Evolutionary conservation across 129 eudicot species (phyloP), one percentile per base, ranked within the genome.

Genomic region (Mikania micrantha): DNA sequence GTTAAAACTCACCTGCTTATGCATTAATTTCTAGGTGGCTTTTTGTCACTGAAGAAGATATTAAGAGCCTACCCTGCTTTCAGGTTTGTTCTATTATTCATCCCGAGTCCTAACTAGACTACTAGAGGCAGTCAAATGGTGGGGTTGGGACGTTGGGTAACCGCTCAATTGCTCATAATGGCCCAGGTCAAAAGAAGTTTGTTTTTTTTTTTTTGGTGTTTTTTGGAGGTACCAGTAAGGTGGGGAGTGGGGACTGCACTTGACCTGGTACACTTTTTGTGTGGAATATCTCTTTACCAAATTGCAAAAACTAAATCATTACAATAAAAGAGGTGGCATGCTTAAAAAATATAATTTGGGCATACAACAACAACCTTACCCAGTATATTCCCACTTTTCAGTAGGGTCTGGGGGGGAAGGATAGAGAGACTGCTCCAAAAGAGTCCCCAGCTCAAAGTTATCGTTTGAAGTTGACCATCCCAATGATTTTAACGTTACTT

Each of bases 11-110:
- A 66, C 60, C 24, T 25, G 67, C 44, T 56, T 40, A 10, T n/a
- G 41, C 62, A 2, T 36, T 10, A 48, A 50, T 49, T 27, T 64
- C 32, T 70, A 93, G 98, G 83, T 91, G 96, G 94, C 94, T 91
- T 74, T 91, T 88, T 53, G 96, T 91, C 27, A 91, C 97, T 28
- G 97, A 91, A 82, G 96, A 91, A 64, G 97, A 91, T 75, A 88
- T 91, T 22, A 91, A 91, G 69, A 66, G 73, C 74, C 78, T 91
- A 69, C 91, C 96, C 54, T 83, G 96, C 82, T 91, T 91, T 74
- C 96, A 81, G 96, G 97, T 88, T 34, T 60, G 72, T 24, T 29
- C 39, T 54, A 22, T 47, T 70, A 27, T 58, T 27, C 60, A 54
- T 54, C 52, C 71, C 25, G 34, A 9, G 66, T 72, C 63, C 40